Base-by-base conservation (phyloP, 2,329 filamentous ascomycete genomes). In the Graphiopsis chlorocephala region DNA sequence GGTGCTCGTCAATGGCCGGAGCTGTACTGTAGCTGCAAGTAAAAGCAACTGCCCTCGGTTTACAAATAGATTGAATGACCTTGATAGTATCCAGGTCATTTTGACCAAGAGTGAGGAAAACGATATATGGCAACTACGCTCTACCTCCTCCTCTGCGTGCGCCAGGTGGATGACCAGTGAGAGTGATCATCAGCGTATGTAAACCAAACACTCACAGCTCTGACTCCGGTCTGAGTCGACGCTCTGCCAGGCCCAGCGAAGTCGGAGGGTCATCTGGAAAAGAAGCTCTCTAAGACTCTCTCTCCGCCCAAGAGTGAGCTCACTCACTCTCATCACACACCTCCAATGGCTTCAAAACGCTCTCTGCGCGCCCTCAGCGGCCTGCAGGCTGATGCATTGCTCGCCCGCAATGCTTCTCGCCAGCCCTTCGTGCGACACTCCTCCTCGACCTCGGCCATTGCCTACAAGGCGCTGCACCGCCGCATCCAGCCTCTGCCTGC, bases 381-480 rank as follows among this genome's bases (percentile, higher is more conserved):
- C 38, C 66, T 64, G 62, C 62, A 58, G 55, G 42, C 52, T 11
- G 62, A 64, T 2, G 42, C 53, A 7, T 29, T 42, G 38, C 60
- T 58, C 33, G 52, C 42, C 55, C 62, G 55, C 53, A 52, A 55
- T 29, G 42, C 58, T 45, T n/a, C 59, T 28, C 48, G 60, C 29
- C 60, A 62, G 60, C n/a, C 60, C 5, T 62, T 62, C 20, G 50
- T 29, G 50, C 29, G 60, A 17, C 47, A 62, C 71, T 79, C 81
- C 50, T 90, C 88, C 69, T 96, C 93, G 63, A 98, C 94, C 71
- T 95, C 93, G 64, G 94, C 95, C 68, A 88, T 98, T 69, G 93
- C 93, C 74, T 98, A 98, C 87, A 99, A 99, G 84, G 92, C 94
- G 65, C 86, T 98, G 68, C 94, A 97, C 76, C 91, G 93, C 73